Evolutionary conservation across 495 filamentous ascomycete genomes (phyloP), one percentile per base, ranked within the genome.

Genomic region (Cudoniella acicularis): DNA sequence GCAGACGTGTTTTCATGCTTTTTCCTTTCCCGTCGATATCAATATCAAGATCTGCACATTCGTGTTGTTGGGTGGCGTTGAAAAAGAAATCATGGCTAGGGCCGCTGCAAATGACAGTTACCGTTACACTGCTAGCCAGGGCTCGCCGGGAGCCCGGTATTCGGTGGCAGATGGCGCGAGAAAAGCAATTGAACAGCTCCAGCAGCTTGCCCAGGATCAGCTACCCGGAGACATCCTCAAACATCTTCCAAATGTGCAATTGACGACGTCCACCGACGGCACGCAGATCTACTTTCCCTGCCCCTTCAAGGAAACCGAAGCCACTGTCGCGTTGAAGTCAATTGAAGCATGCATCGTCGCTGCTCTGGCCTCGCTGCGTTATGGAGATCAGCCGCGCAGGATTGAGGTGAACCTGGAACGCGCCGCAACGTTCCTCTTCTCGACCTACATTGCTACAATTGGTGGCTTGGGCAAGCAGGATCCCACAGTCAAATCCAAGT

Each of bases 251-350:
- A 59, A 64, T 43, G 69, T 72, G n/a, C 47, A 49, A n/a, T 70
- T 71, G 10, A 64, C 56, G 16, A 62, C 63, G 0, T 27, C 59
- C n/a, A 57, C 59, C 0, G 64, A 69, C 57, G 64, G 71, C 46
- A 62, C 50, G 16, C 45, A 64, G 27, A 61, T 65, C 16, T 73
- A 73, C 53, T 79, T 87, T 49, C 87, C 88, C 0, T 85, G 81
- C 56, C 87, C 87, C 9, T 77, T 90, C 63, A 88, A 85, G 64
- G 86, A 90, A 68, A 86, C 86, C 10, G 85, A 90, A 64, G 82
- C 83, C 0, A 73, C 79, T 3, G 82, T 84, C 2, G 86, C 86
- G 2, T 72, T 90, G 65, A 90, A 90, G 68, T 85, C 81, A 22
- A 68, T 90, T 2, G 87, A 90, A 68, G 87, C 81, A n/a, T 79